Conservation (phyloP, 2,329 filamentous ascomycete genomes). For the Parasarocladium wereldwijsianum region DNA sequence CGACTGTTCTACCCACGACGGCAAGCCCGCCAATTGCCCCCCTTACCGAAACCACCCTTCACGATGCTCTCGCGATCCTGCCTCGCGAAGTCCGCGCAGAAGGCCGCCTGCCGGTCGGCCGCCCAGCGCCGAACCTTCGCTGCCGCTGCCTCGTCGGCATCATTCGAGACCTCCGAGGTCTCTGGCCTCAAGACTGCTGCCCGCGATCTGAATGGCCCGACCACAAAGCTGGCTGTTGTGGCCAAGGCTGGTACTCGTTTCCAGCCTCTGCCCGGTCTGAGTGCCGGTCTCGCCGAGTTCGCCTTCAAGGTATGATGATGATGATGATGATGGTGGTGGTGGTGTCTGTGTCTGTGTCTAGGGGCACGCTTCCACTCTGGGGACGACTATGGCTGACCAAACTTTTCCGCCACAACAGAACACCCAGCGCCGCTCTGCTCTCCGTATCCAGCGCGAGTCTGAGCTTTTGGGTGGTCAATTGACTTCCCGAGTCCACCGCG, state of each 20-base stretch:
- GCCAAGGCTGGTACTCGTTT: constrained; percentile 91
- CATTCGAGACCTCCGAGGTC: constrained; percentile 77
- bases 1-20: constrained; percentile 25
- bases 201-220: constrained; percentile 76
- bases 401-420: constrained; percentile 40
- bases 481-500: constrained; percentile 75
- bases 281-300: constrained; percentile 83
- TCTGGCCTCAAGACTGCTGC: constrained; percentile 85
- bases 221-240: constrained; percentile 81
- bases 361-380: too few species aligned
- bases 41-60: constrained; percentile 38
- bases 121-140: constrained; percentile 39
- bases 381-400: constrained; percentile 25
- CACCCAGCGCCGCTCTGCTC: constrained; percentile 73
- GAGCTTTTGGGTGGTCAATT: constrained; percentile 92
- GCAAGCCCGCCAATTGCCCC: constrained; percentile 33
- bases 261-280: constrained; percentile 76
- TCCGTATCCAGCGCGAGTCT: constrained; percentile 87
- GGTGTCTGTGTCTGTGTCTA: too few species aligned
- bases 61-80: constrained; percentile 50
- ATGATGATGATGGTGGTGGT: too few species aligned
- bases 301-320: constrained; percentile 68
- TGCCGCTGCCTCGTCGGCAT: constrained; percentile 51
- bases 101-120: constrained; percentile 38
- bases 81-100: constrained; percentile 42